Evolutionary conservation across 2,329 filamentous ascomycete species (phyloP).

Genomic region (Trichoderma simmonsii): DNA sequence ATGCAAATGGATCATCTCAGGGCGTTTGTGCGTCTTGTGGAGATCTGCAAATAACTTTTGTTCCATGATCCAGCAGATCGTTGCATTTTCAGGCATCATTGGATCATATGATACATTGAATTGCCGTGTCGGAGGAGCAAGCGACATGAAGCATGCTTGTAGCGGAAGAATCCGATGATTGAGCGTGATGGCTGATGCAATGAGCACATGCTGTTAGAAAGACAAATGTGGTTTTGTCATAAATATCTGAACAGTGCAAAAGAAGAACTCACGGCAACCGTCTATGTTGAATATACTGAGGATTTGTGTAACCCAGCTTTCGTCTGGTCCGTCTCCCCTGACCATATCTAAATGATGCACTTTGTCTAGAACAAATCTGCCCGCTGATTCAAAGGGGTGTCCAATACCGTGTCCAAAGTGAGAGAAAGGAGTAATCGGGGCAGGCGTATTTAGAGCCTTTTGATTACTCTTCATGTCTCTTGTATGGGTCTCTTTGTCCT

Average conservation of each 20-base stretch:
- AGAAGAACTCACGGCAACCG: no score
- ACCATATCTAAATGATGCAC: neutral
- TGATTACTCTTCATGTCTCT: no score
- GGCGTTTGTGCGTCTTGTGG: neutral
- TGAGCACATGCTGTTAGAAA: no score
- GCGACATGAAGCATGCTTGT: neutral
- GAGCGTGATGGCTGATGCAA: neutral
- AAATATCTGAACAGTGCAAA: no score
- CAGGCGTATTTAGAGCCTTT: accelerated
- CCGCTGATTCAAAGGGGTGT: neutral
- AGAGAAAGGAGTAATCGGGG: neutral
- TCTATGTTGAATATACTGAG: neutral
- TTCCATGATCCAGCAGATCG: neutral
- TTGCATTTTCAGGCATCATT: neutral
- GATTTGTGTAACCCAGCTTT: neutral
- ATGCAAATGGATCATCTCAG: neutral
- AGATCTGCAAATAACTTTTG: neutral
- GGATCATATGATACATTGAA: neutral
- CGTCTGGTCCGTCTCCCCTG: neutral
- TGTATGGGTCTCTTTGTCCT: no score
- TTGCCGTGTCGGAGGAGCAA: neutral
- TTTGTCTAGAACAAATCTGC: neutral
- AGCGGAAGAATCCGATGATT: neutral
- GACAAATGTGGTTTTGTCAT: no score
- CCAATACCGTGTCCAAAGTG: neutral